Evolutionary conservation across 1,284 basidiomycete genomes (phyloP), one percentile per base, ranked within the genome.

Genomic region (Heliocybe sulcata): DNA sequence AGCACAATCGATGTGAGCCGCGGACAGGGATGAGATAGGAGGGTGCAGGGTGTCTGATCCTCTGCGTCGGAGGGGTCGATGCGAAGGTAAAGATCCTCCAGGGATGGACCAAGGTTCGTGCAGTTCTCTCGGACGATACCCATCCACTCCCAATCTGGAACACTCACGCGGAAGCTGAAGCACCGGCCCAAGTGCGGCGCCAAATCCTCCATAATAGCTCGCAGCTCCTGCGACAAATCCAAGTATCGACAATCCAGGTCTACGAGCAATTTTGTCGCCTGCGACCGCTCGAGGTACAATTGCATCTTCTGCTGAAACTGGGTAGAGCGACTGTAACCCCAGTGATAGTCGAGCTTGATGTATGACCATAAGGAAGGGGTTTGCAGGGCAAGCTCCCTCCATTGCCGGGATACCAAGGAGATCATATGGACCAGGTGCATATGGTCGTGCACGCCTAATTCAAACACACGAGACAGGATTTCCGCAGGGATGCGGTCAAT

Each of bases 391-490:
- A 66, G 50, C 29, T 57, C 51, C 20, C 67, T 55, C 69, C 69
- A 71, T 23, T 61, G 59, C 9, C 48, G 64, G 14, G 64, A 69
- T 11, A 70, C 68, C 20, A 69, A 64, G 16, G 60, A 65, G 14
- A 69, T 47, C 19, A 47, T 53, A 2, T 59, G 56, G 8, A 67
- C 56, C 33, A 67, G 58, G 2, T 66, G 57, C 14, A 59, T 50
- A 53, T 59, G 51, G 27, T 67, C 65, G 54, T 70, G 59, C 0
- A 65, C 64, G 23, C 67, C 69, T 12, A 70, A 58, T 55, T 71
- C 69, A 56, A 72, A 70, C 11, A 72, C 61, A 19, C 68, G 65
- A 38, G 67, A 65, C 8, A 72, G 62, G 27, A 70, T 60, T 54
- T 72, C 70, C 1, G 68, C 58, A 1, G 70, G 69, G 6, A 72